Evolutionary conservation across 2,329 filamentous ascomycete genomes (phyloP).

Genomic region (Botrytis elliptica): DNA sequence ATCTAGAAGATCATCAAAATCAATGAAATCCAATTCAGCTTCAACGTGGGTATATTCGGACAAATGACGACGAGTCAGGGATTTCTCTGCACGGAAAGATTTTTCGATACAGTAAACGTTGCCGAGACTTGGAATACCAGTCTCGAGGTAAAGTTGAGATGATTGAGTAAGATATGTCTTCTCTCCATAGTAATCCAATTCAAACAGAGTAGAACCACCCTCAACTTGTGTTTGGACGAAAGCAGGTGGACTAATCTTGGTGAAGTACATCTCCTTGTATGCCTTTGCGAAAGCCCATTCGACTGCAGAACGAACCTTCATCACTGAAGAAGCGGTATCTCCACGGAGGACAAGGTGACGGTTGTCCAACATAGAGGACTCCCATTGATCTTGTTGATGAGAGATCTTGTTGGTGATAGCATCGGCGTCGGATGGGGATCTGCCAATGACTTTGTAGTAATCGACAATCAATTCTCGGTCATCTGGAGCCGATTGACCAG

Average conservation of each 20-base stretch:
- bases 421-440: conserved; percentile 69
- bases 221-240: conserved; percentile 88
- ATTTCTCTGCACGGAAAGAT: conserved; percentile 98
- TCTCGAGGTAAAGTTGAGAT: conserved; percentile 96
- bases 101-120: conserved; percentile 98
- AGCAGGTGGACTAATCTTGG: conserved; percentile 71
- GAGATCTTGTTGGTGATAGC: conserved; percentile 72
- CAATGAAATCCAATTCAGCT: conserved; percentile 93
- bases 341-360: conserved; percentile 70
- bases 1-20: conserved; percentile 80
- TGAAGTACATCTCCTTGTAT: conserved; percentile 62
- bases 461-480: conserved; percentile 71
- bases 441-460: conserved; percentile 67
- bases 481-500: conserved; percentile 66
- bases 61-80: conserved; percentile 86
- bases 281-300: conserved; percentile 66
- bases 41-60: conserved; percentile 97
- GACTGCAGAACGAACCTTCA: conserved; percentile 69
- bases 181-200: conserved; percentile 65
- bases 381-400: conserved; percentile 60
- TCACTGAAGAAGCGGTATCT: conserved; percentile 64
- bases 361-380: conserved; percentile 54
- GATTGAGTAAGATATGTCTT: conserved; percentile 94
- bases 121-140: conserved; percentile 82
- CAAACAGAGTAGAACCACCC: conserved; percentile 61